A percentile compares a stretch with the other conserved stretches of the same genome.
Conservation (phyloP, 805 yeast genomes). For the Kodamaea neixiangensis region DNA sequence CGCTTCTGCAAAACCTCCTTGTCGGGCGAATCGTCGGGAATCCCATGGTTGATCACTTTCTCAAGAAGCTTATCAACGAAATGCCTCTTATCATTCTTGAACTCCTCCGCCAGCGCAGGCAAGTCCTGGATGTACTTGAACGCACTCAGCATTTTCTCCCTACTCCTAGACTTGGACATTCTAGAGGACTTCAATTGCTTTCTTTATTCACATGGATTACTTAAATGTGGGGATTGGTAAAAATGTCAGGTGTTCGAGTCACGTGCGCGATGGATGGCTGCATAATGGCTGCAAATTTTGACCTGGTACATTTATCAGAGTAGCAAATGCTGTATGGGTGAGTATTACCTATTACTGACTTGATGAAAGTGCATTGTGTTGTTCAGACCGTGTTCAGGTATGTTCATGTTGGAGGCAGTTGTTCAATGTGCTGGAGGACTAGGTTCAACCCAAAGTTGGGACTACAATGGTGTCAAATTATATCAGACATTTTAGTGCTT, state of each 20-base stretch:
- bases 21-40: constrained; percentile 52
- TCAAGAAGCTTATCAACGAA: constrained; percentile 62
- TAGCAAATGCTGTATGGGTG: background rate
- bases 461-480: too few relatives aligned
- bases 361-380: too few relatives aligned
- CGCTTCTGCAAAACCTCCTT: constrained; percentile 43
- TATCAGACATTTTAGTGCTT: too few relatives aligned
- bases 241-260: background rate
- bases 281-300: too few relatives aligned
- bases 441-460: too few relatives aligned
- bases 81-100: constrained; percentile 33
- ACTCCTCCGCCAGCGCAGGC: constrained; percentile 33
- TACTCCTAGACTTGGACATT: constrained; percentile 5
- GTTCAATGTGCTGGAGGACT: too few relatives aligned
- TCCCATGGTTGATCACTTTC: constrained; percentile 49
- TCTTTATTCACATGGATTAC: constrained; percentile 6
- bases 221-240: constrained; percentile 7
- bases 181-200: background rate
- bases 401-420: too few relatives aligned
- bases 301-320: too few relatives aligned
- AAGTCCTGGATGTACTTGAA: constrained; percentile 23
- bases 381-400: too few relatives aligned
- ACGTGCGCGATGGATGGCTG: background rate
- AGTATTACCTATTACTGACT: too few relatives aligned
- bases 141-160: constrained; percentile 11